These are phyloP conservation scores for Hysterium pulicare DNA, from an alignment of 2,329 filamentous ascomycete genomes.

Conservation along the genomic window DNA sequence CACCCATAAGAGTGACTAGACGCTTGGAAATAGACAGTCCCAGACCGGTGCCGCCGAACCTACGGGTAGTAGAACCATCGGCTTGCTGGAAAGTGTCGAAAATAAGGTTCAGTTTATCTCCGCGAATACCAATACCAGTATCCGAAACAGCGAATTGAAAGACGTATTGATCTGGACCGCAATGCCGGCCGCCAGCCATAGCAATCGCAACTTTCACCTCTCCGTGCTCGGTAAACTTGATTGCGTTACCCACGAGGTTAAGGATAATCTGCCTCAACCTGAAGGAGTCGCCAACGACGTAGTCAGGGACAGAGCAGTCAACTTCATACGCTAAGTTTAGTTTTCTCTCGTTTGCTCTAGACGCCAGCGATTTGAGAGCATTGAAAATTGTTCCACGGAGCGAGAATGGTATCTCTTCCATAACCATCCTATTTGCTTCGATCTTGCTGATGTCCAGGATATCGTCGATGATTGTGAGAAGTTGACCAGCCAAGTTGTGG, in stretches of 20 bases:
- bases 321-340: slow-evolving; percentile 90
- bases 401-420: slow-evolving; percentile 96
- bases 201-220: slow-evolving; percentile 94
- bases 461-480: slow-evolving; percentile 93
- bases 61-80: slow-evolving; percentile 91
- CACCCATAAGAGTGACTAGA: slow-evolving; percentile 92
- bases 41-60: slow-evolving; percentile 92
- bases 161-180: slow-evolving; percentile 73
- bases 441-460: slow-evolving; percentile 71
- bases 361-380: slow-evolving; percentile 91
- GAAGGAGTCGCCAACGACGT: slow-evolving; percentile 95
- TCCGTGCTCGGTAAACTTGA: slow-evolving; percentile 97
- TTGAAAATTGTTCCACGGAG: slow-evolving; percentile 94
- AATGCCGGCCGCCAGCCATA: slow-evolving; percentile 63
- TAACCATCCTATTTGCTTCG: slow-evolving; percentile 95
- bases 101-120: slow-evolving; percentile 92
- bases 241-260: slow-evolving; percentile 95
- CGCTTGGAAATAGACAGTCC: slow-evolving; percentile 94
- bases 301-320: slow-evolving; percentile 88
- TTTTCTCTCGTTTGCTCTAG: slow-evolving; percentile 95
- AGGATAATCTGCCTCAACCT: slow-evolving; percentile 93
- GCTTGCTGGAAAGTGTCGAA: slow-evolving; percentile 99
- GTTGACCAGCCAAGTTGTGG: slow-evolving; percentile 90
- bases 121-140: slow-evolving; percentile 93
- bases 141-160: slow-evolving; percentile 96